Percentiles rank a stretch among this genome's conserved stretches.
These are phyloP conservation scores for Gardenia jasminoides DNA, from an alignment of 257 asterid genomes.

Conservation along the genomic window DNA sequence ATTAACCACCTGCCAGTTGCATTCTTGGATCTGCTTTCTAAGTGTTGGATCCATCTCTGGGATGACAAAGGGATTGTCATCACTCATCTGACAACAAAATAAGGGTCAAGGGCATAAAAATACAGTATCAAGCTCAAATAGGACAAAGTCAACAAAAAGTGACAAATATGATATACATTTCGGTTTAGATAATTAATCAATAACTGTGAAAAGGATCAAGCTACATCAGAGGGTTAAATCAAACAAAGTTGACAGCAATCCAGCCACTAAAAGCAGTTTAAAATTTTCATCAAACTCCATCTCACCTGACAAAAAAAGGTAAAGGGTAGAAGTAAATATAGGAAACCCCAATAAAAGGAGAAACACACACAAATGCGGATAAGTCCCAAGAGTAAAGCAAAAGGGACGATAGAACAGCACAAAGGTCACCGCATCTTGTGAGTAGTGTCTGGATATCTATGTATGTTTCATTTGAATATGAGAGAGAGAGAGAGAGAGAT, in stretches of 20 bases:
- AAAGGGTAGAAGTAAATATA: not conserved
- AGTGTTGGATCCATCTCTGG: constrained; percentile 98
- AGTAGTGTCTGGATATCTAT: not conserved
- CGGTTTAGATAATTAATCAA: not conserved
- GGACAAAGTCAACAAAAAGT: not conserved
- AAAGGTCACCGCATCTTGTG: not conserved
- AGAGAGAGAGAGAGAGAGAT: not conserved
- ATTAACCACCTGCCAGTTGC: constrained; percentile 99
- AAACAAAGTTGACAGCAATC: not conserved
- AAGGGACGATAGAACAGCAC: not conserved
- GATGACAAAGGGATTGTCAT: constrained; percentile 78
- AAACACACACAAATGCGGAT: not conserved
- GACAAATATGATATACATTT: not conserved
- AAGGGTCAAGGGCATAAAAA: constrained; percentile 10
- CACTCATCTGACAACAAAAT: constrained; percentile 83
- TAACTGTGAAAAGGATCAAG: not conserved
- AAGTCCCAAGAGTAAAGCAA: not conserved
- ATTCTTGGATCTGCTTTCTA: constrained; percentile 87
- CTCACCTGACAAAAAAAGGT: not conserved
- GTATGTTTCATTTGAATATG: not conserved
- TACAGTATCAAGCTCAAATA: not conserved
- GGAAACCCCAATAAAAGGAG: not conserved
- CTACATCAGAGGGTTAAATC: not conserved
- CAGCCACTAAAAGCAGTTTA: not conserved
- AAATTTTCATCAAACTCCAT: not conserved